Evolutionary conservation across 257 asterid species (phyloP), one percentile per base, ranked within the genome.

Genomic region (Penstemon davidsonii): DNA sequence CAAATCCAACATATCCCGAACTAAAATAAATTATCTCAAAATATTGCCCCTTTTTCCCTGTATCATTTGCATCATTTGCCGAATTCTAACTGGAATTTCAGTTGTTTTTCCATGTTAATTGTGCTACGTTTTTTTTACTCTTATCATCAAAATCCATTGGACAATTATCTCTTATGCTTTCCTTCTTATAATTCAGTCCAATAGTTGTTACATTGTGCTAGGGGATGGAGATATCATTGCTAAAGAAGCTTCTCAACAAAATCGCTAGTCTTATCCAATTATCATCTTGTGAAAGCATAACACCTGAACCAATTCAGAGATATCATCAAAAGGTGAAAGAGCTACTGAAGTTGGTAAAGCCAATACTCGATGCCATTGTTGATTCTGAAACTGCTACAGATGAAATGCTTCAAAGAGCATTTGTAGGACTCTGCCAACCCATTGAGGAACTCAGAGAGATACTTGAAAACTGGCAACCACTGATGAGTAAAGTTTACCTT

Each of bases 401-500:
- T 74, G 95, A 91, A 76, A 81, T 66, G 79, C 81, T 85, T 75
- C 92, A 76, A 68, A 83, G 79, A 62, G 82, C 84, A 40, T 79
- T 83, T 62, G 60, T 75, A 36, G 87, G 82, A 66, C 84, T 86
- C 55, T 75, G 71, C 72, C 91, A 79, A 46, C 80, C 78, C 62
- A 84, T 86, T 71, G 88, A 83, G 70, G 95, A 86, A 55, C 72
- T 87, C 73, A 83, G 80, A 72, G 88, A 86, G 65, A 81, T 82
- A 51, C 84, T 84, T 68, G 89, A 80, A 59, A 82, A 65, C 73
- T 85, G 90, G 90, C 86, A 83, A 56, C 85, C 88, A 51, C 71
- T 91, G 75, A 88, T 83, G 96, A 91, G 96, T 79, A 91, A 88
- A 88, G 73, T 86, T 67, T 86, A 85, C 83, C 86, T 86, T 81